These are phyloP conservation scores for Pseudofabraea citricarpa DNA, from an alignment of 2,329 filamentous ascomycete genomes.

Conservation along the genomic window DNA sequence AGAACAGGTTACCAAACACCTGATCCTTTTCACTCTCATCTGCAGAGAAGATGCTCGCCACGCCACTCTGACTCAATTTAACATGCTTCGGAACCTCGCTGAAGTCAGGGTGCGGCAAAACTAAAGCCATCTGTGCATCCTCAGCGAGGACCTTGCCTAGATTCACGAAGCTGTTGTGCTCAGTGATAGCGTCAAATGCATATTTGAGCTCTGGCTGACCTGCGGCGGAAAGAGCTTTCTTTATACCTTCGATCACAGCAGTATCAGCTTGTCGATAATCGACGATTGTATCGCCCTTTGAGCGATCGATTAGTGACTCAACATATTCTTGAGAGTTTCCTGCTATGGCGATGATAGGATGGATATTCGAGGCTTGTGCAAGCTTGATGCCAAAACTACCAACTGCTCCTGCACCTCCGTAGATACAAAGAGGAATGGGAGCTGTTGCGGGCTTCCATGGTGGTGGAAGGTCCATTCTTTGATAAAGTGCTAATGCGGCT, in stretches of 20 bases:
- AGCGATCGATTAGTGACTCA: constrained; percentile 37
- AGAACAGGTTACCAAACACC: constrained; percentile 11
- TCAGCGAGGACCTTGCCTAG: constrained; percentile 31
- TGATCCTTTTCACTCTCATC: constrained; percentile 2
- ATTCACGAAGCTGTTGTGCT: constrained; percentile 27
- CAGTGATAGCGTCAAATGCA: constrained; percentile 15
- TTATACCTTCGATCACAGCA: constrained; percentile 25
- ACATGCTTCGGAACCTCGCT: background rate
- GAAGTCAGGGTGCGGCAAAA: constrained; percentile 14
- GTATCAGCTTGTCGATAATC: constrained; percentile 47
- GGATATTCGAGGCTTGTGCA: constrained; percentile 37
- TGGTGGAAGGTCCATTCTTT: constrained; percentile 28
- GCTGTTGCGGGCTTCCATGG: constrained; percentile 22
- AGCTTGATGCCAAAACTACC: constrained; percentile 54
- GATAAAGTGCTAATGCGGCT: constrained; percentile 31
- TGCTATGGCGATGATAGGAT: constrained; percentile 53
- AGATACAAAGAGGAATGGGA: constrained; percentile 14
- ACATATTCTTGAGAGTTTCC: constrained; percentile 41
- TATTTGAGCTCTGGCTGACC: constrained; percentile 4
- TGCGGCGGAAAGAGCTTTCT: background rate
- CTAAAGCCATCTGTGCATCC: background rate
- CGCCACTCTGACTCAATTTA: background rate
- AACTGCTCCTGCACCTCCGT: constrained; percentile 16
- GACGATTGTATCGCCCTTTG: constrained; percentile 46
- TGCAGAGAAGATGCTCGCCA: constrained; percentile 1